Conservation (phyloP, 2,329 filamentous ascomycete genomes). For the Ascochyta rabiei region DNA sequence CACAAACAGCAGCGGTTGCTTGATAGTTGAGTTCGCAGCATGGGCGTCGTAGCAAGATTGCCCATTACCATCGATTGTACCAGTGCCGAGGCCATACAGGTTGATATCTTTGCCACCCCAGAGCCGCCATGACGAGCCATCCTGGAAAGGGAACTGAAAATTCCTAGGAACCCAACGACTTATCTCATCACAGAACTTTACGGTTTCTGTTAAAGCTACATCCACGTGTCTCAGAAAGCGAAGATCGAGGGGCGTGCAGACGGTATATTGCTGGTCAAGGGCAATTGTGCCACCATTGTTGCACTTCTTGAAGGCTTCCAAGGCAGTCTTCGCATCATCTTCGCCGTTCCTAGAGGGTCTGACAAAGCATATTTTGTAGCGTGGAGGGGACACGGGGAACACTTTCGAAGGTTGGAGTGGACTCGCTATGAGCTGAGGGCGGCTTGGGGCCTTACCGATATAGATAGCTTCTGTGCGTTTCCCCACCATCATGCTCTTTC, state of each 20-base stretch:
- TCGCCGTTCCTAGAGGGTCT: too few relatives aligned
- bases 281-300: conserved; percentile 68
- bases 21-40: conserved; percentile 60
- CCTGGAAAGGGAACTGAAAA: conserved; percentile 70
- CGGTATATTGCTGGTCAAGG: conserved; percentile 64
- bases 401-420: conserved; percentile 44
- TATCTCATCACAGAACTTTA: conserved; percentile 69
- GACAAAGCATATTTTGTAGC: conserved; percentile 46
- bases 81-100: conserved; percentile 67
- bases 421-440: conserved; percentile 40
- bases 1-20: conserved; percentile 62
- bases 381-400: conserved; percentile 30
- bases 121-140: conserved; percentile 65
- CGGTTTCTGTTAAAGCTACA: conserved; percentile 64
- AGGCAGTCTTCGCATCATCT: conserved; percentile 49
- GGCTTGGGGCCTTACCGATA: conserved; percentile 18
- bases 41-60: conserved; percentile 68
- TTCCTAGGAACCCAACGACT: conserved; percentile 70
- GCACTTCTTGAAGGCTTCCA: conserved; percentile 62
- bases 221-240: conserved; percentile 69
- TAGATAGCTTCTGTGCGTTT: neutral
- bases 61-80: conserved; percentile 68
- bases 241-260: conserved; percentile 69
- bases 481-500: neutral
- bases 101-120: conserved; percentile 64